A percentile compares a stretch with the other conserved stretches of the same genome.
phyloP scores from a whole-genome alignment of 768 basidiomycete species.

The Termitomyces eurrhizus region DNA sequence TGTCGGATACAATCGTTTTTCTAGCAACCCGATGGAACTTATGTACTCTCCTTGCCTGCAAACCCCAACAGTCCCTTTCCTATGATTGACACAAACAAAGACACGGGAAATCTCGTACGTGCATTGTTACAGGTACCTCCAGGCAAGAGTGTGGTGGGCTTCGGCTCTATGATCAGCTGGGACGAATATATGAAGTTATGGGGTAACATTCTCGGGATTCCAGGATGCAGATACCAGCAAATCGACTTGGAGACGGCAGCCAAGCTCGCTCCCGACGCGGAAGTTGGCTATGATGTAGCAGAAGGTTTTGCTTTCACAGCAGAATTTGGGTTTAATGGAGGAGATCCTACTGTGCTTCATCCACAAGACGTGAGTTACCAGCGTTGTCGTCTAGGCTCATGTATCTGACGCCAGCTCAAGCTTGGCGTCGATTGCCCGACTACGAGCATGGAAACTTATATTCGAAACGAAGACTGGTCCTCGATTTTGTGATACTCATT shows the following conservation, averaged over 20 bases:
- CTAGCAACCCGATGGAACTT: constrained; percentile 7
- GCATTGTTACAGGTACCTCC: constrained; percentile 4
- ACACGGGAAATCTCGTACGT: constrained; percentile 7
- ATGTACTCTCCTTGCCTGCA: background rate
- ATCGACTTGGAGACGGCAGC: background rate
- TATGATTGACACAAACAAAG: constrained; percentile 4
- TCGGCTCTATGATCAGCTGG: constrained; percentile 12
- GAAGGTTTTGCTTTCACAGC: constrained; percentile 4
- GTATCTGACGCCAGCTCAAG: background rate
- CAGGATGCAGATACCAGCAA: constrained; percentile 3
- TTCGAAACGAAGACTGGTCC: constrained; percentile 8
- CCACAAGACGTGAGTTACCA: constrained; percentile 3
- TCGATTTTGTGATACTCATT: background rate
- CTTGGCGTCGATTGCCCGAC: constrained; percentile 5
- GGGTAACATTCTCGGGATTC: constrained; percentile 2
- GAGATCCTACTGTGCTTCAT: constrained; percentile 6
- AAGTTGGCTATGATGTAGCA: background rate
- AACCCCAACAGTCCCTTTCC: constrained; percentile 1
- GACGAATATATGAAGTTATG: constrained; percentile 5
- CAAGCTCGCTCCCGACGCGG: background rate
- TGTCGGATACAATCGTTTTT: background rate
- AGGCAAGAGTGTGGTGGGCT: constrained; percentile 3
- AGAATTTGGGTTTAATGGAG: constrained; percentile 7
- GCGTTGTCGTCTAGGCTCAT: background rate
- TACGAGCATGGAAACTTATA: constrained; percentile 10